Evolutionary conservation across 1,284 basidiomycete species (phyloP).

Genomic region (Mrakiaceae sp.): DNA sequence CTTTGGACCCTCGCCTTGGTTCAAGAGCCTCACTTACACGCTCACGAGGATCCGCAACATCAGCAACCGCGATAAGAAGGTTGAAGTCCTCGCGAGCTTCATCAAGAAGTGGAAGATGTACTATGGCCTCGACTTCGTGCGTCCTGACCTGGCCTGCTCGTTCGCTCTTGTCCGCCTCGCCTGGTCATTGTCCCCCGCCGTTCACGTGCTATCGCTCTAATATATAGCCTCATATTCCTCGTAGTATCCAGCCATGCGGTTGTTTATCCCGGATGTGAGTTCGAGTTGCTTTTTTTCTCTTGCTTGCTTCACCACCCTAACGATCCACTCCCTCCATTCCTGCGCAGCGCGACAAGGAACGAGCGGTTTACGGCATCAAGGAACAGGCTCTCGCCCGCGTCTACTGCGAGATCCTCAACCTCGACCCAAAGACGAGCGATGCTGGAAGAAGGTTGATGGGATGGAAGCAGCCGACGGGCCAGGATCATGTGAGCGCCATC

Average conservation of each 20-base stretch:
- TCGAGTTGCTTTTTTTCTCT: not conserved
- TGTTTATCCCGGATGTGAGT: constrained; percentile 39
- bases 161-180: not conserved
- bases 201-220: not conserved
- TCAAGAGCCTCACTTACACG: too few species aligned
- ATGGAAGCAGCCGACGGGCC: constrained; percentile 74
- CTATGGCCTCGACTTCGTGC: constrained; percentile 36
- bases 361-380: constrained; percentile 79
- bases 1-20: too few species aligned
- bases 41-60: too few species aligned
- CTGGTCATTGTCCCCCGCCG: not conserved
- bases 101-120: constrained; percentile 31
- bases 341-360: constrained; percentile 72
- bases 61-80: too few species aligned
- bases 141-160: not conserved
- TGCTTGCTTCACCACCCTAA: not conserved
- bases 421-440: constrained; percentile 57
- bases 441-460: constrained; percentile 68
- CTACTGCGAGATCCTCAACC: constrained; percentile 75
- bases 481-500: not conserved
- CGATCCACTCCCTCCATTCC: not conserved
- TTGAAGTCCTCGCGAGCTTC: constrained; percentile 21
- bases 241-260: constrained; percentile 36
- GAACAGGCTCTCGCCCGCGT: constrained; percentile 81
- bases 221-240: not conserved